Percentiles rank a stretch among this genome's conserved stretches.
Conservation (phyloP, 805 yeast genomes). For the Isabelozyma heimii region DNA sequence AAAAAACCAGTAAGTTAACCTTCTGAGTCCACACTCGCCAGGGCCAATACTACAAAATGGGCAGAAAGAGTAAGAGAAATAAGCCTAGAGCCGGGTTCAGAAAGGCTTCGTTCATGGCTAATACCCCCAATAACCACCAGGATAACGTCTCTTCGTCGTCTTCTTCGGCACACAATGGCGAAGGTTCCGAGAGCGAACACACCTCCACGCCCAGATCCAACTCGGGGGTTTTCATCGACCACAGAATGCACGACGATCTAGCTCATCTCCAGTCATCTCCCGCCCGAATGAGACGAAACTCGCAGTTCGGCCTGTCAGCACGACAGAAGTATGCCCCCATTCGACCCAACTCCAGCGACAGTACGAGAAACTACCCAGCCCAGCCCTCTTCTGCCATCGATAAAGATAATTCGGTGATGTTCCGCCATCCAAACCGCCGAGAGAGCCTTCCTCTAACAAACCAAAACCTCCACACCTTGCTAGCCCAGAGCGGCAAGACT, state of each 20-base stretch:
- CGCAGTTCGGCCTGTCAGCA: constrained; percentile 1
- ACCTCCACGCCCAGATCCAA: background rate
- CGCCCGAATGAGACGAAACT: constrained; percentile 22
- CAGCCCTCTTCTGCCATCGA: too few species aligned
- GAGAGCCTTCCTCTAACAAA: constrained; percentile 33
- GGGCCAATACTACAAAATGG: background rate
- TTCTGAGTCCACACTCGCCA: too few species aligned
- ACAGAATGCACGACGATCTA: constrained; percentile 23
- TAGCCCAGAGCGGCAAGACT: constrained; percentile 9
- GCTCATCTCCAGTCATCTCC: constrained; percentile 27
- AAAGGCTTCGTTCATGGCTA: background rate
- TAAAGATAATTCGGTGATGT: too few species aligned
- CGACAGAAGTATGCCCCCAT: background rate
- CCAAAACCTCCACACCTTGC: constrained; percentile 30
- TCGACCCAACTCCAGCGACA: constrained; percentile 3
- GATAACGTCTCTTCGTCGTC: constrained; percentile 4
- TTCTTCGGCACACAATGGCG: constrained; percentile 10
- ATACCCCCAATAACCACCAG: background rate
- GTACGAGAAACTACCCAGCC: background rate
- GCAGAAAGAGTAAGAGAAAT: background rate
- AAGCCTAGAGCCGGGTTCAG: background rate
- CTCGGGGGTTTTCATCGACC: constrained; percentile 22
- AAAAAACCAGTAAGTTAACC: too few species aligned
- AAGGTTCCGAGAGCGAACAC: background rate
- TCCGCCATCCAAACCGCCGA: too few species aligned